Conservation (phyloP, 2,329 filamentous ascomycete genomes). For the Trichophyton simii region DNA sequence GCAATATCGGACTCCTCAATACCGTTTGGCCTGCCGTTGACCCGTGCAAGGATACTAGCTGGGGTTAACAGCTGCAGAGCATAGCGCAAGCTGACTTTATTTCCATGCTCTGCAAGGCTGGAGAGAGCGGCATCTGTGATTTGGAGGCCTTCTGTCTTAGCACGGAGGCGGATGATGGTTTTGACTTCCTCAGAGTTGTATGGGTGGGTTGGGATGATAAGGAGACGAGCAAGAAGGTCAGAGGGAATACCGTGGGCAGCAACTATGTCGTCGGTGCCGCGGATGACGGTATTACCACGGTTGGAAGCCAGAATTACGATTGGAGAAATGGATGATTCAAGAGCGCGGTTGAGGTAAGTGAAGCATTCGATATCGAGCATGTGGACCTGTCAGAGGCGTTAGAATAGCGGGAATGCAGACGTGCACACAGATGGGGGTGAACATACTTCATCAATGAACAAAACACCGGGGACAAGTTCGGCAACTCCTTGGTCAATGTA, state of each 20-base stretch:
- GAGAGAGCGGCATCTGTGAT: conserved; percentile 74
- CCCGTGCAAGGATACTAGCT: conserved; percentile 78
- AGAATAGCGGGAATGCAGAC: neutral
- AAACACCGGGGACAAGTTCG: conserved; percentile 90
- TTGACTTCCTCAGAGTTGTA: conserved; percentile 85
- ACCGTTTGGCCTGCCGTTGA: conserved; percentile 58
- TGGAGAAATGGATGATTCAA: conserved; percentile 86
- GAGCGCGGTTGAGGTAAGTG: conserved; percentile 95
- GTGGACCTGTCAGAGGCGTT: conserved; percentile 54
- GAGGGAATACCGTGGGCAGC: conserved; percentile 89
- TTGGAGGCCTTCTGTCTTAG: conserved; percentile 65
- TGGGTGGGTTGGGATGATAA: conserved; percentile 89
- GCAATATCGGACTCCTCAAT: conserved; percentile 66
- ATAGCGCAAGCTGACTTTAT: conserved; percentile 81
- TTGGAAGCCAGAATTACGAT: conserved; percentile 98
- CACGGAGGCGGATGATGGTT: conserved; percentile 74
- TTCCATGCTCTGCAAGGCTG: conserved; percentile 75
- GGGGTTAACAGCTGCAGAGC: conserved; percentile 84
- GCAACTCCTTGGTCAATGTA: conserved; percentile 98
- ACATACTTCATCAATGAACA: conserved; percentile 93
- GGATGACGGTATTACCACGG: conserved; percentile 83
- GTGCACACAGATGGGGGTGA: neutral
- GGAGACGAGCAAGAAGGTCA: conserved; percentile 81
- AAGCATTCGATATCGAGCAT: conserved; percentile 99
- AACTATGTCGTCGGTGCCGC: conserved; percentile 64